phyloP scores from a whole-genome alignment of 2,329 filamentous ascomycete genomes.

The Hypoxylon sp. region DNA sequence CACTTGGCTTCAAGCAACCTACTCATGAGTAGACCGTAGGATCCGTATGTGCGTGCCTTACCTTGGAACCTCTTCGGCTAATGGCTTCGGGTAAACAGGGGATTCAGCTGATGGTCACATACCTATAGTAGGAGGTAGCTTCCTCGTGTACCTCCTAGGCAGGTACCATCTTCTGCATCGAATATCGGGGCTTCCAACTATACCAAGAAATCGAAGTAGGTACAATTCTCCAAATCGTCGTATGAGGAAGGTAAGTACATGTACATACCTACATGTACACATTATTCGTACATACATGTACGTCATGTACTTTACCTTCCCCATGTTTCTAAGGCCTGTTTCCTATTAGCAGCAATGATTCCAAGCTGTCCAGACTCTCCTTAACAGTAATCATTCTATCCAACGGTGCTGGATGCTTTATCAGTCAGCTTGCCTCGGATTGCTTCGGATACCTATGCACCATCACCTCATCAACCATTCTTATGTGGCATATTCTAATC shows the following conservation, averaged over 20 bases:
- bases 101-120: slow-evolving; percentile 17
- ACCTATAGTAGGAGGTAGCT: not conserved
- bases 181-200: slow-evolving; percentile 8
- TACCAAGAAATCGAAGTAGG: not conserved
- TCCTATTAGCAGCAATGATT: not conserved
- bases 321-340: not conserved
- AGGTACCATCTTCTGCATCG: slow-evolving; percentile 13
- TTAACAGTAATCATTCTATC: slow-evolving; percentile 8
- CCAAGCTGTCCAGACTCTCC: not conserved
- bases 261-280: too few relatives aligned
- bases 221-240: not conserved
- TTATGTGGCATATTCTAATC: slow-evolving; percentile 12
- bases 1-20: slow-evolving; percentile 1
- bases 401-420: slow-evolving; percentile 12
- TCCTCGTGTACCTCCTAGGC: slow-evolving; percentile 4
- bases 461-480: slow-evolving; percentile 7
- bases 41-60: slow-evolving; percentile 14
- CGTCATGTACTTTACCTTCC: too few relatives aligned
- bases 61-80: slow-evolving; percentile 33
- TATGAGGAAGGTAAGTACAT: not conserved
- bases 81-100: slow-evolving; percentile 38
- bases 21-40: not conserved
- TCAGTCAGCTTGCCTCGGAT: slow-evolving; percentile 34
- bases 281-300: not conserved
- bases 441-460: slow-evolving; percentile 27